These are phyloP conservation scores for Xylariaceae sp. DNA, from an alignment of 2,329 filamentous ascomycete genomes.

Conservation along the genomic window DNA sequence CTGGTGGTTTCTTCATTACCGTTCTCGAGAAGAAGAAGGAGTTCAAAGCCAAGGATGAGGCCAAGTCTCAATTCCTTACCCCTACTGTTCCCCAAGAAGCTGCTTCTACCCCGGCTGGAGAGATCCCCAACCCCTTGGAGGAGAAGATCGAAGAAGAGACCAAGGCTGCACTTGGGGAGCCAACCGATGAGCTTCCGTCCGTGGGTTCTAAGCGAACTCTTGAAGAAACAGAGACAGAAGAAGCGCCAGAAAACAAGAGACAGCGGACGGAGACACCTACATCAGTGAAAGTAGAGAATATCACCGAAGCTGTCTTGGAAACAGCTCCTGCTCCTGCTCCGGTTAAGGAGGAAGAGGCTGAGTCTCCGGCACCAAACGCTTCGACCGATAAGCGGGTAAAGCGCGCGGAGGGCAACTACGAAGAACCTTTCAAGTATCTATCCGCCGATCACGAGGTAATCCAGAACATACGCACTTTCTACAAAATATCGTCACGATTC, in stretches of 20 bases:
- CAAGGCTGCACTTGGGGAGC: slow-evolving; percentile 30
- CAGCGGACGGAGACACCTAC: slow-evolving; percentile 36
- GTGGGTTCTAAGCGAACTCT: slow-evolving; percentile 33
- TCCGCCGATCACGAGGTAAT: slow-evolving; percentile 69
- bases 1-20: slow-evolving; percentile 95
- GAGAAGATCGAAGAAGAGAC: slow-evolving; percentile 36
- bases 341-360: background rate
- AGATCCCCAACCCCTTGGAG: slow-evolving; percentile 23
- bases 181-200: slow-evolving; percentile 32
- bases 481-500: slow-evolving; percentile 77
- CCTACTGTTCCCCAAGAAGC: slow-evolving; percentile 16
- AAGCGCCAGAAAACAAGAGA: slow-evolving; percentile 43
- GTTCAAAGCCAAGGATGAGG: slow-evolving; percentile 71
- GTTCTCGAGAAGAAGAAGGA: slow-evolving; percentile 89
- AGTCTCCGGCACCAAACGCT: slow-evolving; percentile 17
- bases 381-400: slow-evolving; percentile 39
- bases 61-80: slow-evolving; percentile 41
- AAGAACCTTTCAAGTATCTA: slow-evolving; percentile 95
- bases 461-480: slow-evolving; percentile 73
- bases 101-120: slow-evolving; percentile 18
- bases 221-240: slow-evolving; percentile 34
- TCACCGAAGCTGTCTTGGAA: slow-evolving; percentile 12
- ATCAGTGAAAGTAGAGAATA: slow-evolving; percentile 20
- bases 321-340: slow-evolving; percentile 12
- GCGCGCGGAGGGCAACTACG: slow-evolving; percentile 51